Evolutionary conservation across 345 rosid genomes (phyloP), one percentile per base, ranked within the genome.

Genomic region (Triadica sebifera): DNA sequence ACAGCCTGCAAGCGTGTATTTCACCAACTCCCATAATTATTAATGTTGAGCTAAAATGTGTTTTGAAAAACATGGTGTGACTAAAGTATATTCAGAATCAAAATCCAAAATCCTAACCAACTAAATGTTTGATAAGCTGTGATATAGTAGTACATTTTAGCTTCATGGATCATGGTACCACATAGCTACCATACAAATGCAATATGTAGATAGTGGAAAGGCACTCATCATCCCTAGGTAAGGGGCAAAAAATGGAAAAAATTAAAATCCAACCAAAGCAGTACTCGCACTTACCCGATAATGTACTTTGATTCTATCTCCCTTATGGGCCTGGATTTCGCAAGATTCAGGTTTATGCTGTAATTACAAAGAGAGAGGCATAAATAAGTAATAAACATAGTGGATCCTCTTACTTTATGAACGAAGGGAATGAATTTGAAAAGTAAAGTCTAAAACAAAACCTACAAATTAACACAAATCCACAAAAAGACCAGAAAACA

Each of bases 261-360:
- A 45, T n/a, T n/a, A 51, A n/a, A 37, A 22, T n/a, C 34, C 2
- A 66, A 22, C 34, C 12, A 58, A 80, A 71, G 78, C 69, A 34
- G 37, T 19, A 70, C 59, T 34, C 22, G 17, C 8, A 82, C 91
- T 77, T 80, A 95, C 99, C 84, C 94, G 85, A 74, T 92, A 95
- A 60, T 94, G 98, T 20, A 94, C 97, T 83, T 89, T 89, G 85
- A 94, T 69, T 73, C 49, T 89, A 53, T 92, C 98, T 45, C 99
- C 99, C 86, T 90, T 95, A 81, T 92, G 99, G 59, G 99, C 98
- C 84, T 89, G 93, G 78, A 86, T 22, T 49, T 92, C 96, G 72
- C 99, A 94, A 69, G 84, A 71, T 77, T 78, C 69, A 1, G 98
- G 99, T 86, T 88, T 93, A 68, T 67, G 66, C 97, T 93, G 93